Conservation (phyloP, 495 filamentous ascomycete genomes). For the Penicillium herquei region DNA sequence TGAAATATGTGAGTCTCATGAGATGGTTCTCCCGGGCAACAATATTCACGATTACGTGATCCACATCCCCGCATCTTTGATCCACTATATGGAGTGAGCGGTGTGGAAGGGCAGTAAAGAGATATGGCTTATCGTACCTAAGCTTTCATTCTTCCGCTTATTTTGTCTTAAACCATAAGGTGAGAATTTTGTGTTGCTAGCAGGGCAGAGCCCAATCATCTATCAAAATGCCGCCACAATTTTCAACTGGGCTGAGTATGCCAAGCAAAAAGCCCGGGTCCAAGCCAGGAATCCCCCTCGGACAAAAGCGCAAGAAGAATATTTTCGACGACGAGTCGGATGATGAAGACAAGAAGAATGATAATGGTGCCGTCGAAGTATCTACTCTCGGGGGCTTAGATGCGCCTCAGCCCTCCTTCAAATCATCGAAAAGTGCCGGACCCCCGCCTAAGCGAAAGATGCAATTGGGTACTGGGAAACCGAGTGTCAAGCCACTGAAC, state of each 20-base stretch:
- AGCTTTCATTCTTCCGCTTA: no score
- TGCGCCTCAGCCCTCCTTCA: constrained; percentile 12
- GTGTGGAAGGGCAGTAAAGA: background rate
- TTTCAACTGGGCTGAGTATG: constrained; percentile 60
- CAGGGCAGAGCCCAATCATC: background rate
- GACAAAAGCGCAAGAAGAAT: constrained; percentile 49
- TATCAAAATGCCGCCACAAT: constrained; percentile 37
- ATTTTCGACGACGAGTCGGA: constrained; percentile 49
- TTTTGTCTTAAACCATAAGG: background rate
- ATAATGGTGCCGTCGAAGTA: constrained; percentile 31
- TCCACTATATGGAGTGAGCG: background rate
- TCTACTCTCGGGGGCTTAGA: constrained; percentile 45
- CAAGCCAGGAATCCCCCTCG: constrained; percentile 25
- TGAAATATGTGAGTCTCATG: no score
- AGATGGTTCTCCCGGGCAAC: no score
- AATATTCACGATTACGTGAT: no score
- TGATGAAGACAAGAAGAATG: constrained; percentile 35
- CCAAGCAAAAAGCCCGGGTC: constrained; percentile 42
- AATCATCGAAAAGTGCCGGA: constrained; percentile 16
- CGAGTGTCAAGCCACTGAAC: constrained; percentile 33
- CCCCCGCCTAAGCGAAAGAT: constrained; percentile 40
- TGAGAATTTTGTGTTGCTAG: background rate
- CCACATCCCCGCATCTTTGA: background rate
- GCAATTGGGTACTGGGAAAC: constrained; percentile 23
- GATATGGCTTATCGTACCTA: background rate